Base-by-base conservation (phyloP, 306 rosid species). In the Prunus dulcis region DNA sequence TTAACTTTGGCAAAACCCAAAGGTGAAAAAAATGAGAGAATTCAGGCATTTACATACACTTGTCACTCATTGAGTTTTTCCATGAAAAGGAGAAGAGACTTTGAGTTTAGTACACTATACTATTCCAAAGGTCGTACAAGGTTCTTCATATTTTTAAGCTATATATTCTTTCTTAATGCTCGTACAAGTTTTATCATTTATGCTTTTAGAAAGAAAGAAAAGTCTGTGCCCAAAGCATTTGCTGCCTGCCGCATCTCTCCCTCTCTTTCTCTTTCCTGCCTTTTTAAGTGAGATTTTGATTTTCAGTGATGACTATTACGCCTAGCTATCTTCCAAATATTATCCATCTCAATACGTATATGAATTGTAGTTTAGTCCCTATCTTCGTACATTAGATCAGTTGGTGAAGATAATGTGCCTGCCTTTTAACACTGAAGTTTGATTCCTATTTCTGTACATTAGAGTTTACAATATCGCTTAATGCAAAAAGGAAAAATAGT, bases 171-270 rank as follows among this genome's bases (percentile, higher is more conserved):
- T 70, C 28, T 41, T 32, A 22, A 69, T 6, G 69, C 46, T 75
- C 69, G 57, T 58, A 80, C 84, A 64, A 64, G 25, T 57, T 71
- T 64, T 27, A 25, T 27, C 50, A 69, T 66, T 43, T 50, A 51
- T 25, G 20, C 25, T 28, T 67, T 67, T 68, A 41, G 28, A 43
- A 15, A 75, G 5, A 63, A 18, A 22, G 11, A 4, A 18, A 50
- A 14, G 18, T 43, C 11, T 20, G 17, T 67, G 27, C 65, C 32
- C 27, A 34, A 15, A 25, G 45, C 75, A 61, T 69, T 69, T 43
- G 20, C 75, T 45, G 66, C 74, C 51, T 68, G 75, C 80, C 75
- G 69, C 75, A 50, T 58, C 50, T 27, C 18, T 52, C 45, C 41
- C 4, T 17, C 47, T 14, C 45, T 15, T 3, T 28, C 6, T 17